A percentile compares a stretch with the other conserved stretches of the same genome.
phyloP scores from a whole-genome alignment of 768 basidiomycete species.

The Thelephora ganbajun region DNA sequence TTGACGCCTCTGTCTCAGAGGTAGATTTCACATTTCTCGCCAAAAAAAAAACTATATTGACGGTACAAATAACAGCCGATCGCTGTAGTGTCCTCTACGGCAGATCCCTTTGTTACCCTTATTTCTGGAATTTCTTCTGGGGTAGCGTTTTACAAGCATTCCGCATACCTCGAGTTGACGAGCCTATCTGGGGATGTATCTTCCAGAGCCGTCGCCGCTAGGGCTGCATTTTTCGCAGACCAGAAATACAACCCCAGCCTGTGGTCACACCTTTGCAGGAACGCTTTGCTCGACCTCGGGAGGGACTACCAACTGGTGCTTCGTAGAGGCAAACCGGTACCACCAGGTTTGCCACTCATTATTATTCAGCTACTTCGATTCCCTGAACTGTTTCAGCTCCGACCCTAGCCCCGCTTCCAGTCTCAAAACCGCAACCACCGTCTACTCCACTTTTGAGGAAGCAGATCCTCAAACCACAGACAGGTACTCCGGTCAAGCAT shows the following conservation, averaged over 20 bases:
- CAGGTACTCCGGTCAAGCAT: conserved; percentile 34
- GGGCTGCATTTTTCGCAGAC: conserved; percentile 50
- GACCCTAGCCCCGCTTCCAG: conserved; percentile 14
- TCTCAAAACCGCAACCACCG: conserved; percentile 14
- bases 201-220: conserved; percentile 25
- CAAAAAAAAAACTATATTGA: background rate
- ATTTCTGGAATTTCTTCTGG: conserved; percentile 50
- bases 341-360: conserved; percentile 9
- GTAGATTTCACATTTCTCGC: conserved; percentile 18
- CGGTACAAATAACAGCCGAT: conserved; percentile 25
- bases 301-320: conserved; percentile 56
- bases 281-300: conserved; percentile 47
- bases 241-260: conserved; percentile 50
- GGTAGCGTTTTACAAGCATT: conserved; percentile 38
- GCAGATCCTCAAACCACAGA: conserved; percentile 30
- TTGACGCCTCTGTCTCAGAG: conserved; percentile 45
- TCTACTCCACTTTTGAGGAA: conserved; percentile 22
- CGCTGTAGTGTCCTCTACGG: conserved; percentile 26
- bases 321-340: conserved; percentile 35
- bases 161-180: conserved; percentile 53
- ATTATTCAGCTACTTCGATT: background rate
- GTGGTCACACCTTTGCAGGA: conserved; percentile 48
- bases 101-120: conserved; percentile 41
- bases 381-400: conserved; percentile 12
- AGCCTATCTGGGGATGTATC: conserved; percentile 32